Base-by-base conservation (phyloP, 176 grass and related monocot species). In the Rhynchospora pubera region DNA sequence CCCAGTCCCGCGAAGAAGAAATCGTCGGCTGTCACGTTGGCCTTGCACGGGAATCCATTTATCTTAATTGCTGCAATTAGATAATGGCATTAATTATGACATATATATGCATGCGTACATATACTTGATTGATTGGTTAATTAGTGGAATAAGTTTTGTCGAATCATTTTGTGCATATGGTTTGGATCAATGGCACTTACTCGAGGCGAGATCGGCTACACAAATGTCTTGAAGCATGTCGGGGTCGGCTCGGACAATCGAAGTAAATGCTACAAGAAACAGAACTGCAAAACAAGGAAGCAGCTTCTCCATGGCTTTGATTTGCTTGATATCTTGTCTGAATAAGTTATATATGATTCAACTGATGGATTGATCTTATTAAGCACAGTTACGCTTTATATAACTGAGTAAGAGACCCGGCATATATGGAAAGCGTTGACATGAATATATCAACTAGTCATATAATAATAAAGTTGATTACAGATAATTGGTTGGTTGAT, bases 31-130 rank as follows among this genome's bases (percentile, higher is more conserved):
- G 82, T 81, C 57, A 82, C 61, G 78, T 93, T 86, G 51, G 79
- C 75, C 90, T 97, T 97, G 91, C 94, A 97, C 0, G 79, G 63
- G 71, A 97, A 97, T 1, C 94, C 94, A 24, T 93, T 97, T 12
- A 97, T 12, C 85, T 84, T 91, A 5, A 91, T 47, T 1, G 85
- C 94, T 97, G 89, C 67, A 83, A 15, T 72, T 52, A 74, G 10
- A 51, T 48, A 23, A 22, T 46, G 23, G 2, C 7, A 5, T 32
- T n/a, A n/a, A n/a, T n/a, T 66, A 39, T n/a, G n/a, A n/a, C n/a
- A n/a, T n/a, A n/a, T n/a, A n/a, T n/a, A n/a, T n/a, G n/a, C n/a
- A n/a, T n/a, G n/a, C n/a, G n/a, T n/a, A n/a, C n/a, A n/a, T n/a
- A n/a, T n/a, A n/a, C n/a, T n/a, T n/a, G n/a, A n/a, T n/a, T n/a